Percentiles rank a stretch among this genome's conserved stretches.
Conservation (phyloP, 345 rosid genomes). For the Nasturtium officinale region DNA sequence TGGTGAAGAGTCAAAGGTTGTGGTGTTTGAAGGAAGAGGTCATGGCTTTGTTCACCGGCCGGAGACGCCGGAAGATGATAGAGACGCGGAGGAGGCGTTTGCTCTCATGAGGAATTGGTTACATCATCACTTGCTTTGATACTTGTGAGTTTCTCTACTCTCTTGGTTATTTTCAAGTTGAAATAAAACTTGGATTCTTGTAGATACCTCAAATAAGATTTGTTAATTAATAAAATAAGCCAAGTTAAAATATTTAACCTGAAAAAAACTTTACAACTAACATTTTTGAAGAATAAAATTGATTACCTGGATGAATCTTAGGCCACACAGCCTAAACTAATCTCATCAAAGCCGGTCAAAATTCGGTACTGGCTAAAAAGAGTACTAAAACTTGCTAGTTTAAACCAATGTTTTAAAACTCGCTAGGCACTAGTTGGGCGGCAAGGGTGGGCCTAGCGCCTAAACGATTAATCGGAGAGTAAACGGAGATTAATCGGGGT, state of each 20-base stretch:
- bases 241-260: not conserved
- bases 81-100: constrained; percentile 79
- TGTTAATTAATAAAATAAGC: not conserved
- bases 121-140: constrained; percentile 46
- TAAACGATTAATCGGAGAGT: too few relatives aligned
- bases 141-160: not conserved
- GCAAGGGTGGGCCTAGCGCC: too few relatives aligned
- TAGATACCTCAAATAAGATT: not conserved
- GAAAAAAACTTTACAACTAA: not conserved
- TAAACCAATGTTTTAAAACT: too few relatives aligned
- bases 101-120: constrained; percentile 71
- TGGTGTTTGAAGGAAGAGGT: constrained; percentile 69
- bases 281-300: not conserved
- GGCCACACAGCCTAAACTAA: not conserved
- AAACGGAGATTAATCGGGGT: too few relatives aligned
- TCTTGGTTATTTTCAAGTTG: not conserved
- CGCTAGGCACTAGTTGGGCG: too few relatives aligned
- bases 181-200: not conserved
- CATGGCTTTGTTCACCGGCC: constrained; percentile 84
- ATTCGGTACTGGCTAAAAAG: not conserved
- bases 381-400: too few relatives aligned
- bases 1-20: constrained; percentile 54
- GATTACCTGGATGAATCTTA: not conserved
- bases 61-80: constrained; percentile 70
- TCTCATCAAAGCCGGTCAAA: not conserved